Percentiles rank a stretch among this genome's conserved stretches.
Conservation (phyloP, 208 protist genomes). For the Leishmania braziliensis region DNA sequence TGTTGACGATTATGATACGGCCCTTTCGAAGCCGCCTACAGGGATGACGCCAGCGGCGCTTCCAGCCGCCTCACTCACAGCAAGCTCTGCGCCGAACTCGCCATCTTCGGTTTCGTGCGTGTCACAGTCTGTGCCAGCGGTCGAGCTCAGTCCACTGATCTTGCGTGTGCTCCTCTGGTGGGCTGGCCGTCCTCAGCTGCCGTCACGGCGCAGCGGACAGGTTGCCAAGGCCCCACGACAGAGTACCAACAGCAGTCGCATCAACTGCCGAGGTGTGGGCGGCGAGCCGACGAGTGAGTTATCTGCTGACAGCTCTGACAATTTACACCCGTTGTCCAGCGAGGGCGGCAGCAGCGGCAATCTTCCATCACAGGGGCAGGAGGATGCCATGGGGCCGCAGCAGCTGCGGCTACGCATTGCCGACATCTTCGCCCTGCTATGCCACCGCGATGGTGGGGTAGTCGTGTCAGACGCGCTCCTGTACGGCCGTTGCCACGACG, state of each 20-base stretch:
- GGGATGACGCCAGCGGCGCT: background rate
- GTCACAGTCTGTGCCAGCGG: constrained; percentile 4
- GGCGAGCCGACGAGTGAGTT: background rate
- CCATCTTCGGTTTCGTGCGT: background rate
- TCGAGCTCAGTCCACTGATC: constrained; percentile 29
- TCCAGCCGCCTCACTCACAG: background rate
- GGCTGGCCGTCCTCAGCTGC: constrained; percentile 21
- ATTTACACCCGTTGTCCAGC: background rate
- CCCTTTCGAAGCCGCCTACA: constrained; percentile 1
- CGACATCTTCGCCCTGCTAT: constrained; percentile 26
- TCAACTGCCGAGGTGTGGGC: background rate
- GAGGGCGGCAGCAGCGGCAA: background rate
- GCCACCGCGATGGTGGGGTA: constrained; percentile 13
- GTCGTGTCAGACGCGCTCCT: constrained; percentile 30
- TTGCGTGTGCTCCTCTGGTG: constrained; percentile 35
- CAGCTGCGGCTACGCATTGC: constrained; percentile 31
- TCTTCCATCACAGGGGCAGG: background rate
- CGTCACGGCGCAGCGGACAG: background rate
- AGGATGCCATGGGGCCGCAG: constrained; percentile 4
- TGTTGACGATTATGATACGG: constrained; percentile 1
- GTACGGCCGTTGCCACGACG: constrained; percentile 30
- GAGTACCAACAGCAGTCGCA: background rate
- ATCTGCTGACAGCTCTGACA: background rate
- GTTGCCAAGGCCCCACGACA: background rate
- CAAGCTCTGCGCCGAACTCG: constrained; percentile 2